Conservation (phyloP, 2,329 filamentous ascomycete species). For the Calonectria fujianensis region DNA sequence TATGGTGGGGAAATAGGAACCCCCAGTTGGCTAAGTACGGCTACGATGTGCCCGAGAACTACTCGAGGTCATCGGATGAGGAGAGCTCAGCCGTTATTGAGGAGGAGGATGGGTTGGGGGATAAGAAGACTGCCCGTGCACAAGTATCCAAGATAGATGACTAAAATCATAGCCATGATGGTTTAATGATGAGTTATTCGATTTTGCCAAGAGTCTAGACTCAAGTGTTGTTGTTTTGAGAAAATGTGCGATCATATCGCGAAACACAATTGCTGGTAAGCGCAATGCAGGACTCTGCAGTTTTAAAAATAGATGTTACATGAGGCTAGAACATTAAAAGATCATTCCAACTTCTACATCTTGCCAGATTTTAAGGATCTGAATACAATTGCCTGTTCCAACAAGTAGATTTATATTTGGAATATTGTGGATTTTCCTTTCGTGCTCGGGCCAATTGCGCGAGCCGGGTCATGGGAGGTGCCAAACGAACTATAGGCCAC, state of each 20-base stretch:
- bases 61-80: constrained; percentile 46
- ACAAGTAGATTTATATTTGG: too few relatives aligned
- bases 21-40: constrained; percentile 46
- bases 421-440: too few relatives aligned
- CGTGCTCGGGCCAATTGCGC: too few relatives aligned
- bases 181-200: constrained; percentile 1
- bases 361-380: too few relatives aligned
- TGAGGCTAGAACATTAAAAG: neutral
- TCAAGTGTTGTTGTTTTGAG: neutral
- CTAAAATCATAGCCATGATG: neutral
- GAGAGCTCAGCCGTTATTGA: constrained; percentile 39
- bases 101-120: constrained; percentile 16
- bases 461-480: too few relatives aligned
- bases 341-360: neutral
- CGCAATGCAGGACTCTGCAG: neutral
- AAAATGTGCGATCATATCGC: neutral
- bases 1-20: constrained; percentile 55
- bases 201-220: neutral
- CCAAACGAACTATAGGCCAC: too few relatives aligned
- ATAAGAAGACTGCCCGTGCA: constrained; percentile 22
- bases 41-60: constrained; percentile 44
- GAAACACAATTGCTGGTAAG: neutral
- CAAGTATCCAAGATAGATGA: constrained; percentile 19
- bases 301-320: neutral
- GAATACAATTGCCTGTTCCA: too few relatives aligned